Conservation (phyloP, 345 rosid species). For the Syzygium jambos region DNA sequence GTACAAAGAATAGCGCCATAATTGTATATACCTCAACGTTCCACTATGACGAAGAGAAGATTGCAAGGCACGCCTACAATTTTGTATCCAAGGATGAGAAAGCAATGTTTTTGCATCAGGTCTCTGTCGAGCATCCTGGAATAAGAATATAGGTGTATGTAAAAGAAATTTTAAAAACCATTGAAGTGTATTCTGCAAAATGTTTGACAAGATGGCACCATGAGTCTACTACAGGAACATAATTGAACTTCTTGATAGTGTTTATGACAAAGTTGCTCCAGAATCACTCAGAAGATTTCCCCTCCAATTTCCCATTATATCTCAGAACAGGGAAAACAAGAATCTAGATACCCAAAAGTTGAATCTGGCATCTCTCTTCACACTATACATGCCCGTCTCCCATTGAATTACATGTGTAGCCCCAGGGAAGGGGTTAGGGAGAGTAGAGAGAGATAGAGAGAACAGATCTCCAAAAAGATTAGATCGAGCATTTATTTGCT, state of each 20-base stretch:
- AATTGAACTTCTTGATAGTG: neutral
- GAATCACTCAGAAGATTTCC: neutral
- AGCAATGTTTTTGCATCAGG: slow-evolving; percentile 99
- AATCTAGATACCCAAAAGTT: neutral
- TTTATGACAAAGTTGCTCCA: neutral
- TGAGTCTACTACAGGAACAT: neutral
- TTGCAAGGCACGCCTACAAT: slow-evolving; percentile 77
- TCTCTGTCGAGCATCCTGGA: slow-evolving; percentile 95
- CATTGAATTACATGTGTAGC: neutral
- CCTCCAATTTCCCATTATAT: neutral
- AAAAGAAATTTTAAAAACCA: neutral
- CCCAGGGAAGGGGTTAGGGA: neutral
- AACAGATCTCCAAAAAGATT: neutral
- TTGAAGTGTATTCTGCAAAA: neutral
- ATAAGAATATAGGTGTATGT: slow-evolving; percentile 6
- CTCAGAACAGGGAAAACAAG: neutral
- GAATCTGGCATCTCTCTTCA: neutral
- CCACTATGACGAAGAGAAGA: slow-evolving; percentile 85
- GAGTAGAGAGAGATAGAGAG: neutral
- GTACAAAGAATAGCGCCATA: neutral
- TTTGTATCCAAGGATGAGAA: slow-evolving; percentile 98
- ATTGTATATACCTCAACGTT: slow-evolving; percentile 47
- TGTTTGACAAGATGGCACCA: neutral
- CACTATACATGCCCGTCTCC: neutral
- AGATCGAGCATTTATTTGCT: neutral